Evolutionary conservation across 768 basidiomycete genomes (phyloP).

Genomic region (Saitozyma podzolica): DNA sequence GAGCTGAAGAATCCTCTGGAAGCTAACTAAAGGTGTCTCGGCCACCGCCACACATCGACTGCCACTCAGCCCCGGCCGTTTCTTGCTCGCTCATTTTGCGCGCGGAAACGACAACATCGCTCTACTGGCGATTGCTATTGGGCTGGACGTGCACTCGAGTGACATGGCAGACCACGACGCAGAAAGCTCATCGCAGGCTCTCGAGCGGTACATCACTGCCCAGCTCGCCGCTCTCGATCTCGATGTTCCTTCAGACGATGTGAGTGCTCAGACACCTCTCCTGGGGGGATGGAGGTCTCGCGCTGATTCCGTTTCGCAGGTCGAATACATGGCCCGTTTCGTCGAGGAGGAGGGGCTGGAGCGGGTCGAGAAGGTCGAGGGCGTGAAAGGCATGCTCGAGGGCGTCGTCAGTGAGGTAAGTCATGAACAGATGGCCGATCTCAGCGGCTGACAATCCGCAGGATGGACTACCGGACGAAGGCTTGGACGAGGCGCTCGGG

Average conservation of each 20-base stretch:
- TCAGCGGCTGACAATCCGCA: slow-evolving; percentile 1
- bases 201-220: slow-evolving; percentile 39
- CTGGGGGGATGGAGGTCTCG: not conserved
- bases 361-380: slow-evolving; percentile 48
- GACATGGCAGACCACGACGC: slow-evolving; percentile 10
- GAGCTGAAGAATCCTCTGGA: not conserved
- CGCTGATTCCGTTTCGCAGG: slow-evolving; percentile 14
- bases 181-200: slow-evolving; percentile 37
- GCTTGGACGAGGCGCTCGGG: slow-evolving; percentile 28
- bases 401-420: slow-evolving; percentile 38
- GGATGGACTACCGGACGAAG: slow-evolving; percentile 27
- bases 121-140: not conserved
- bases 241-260: slow-evolving; percentile 42
- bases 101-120: no score
- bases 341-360: slow-evolving; percentile 52
- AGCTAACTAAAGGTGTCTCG: no score
- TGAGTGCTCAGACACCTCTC: slow-evolving; percentile 14
- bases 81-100: no score
- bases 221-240: slow-evolving; percentile 32
- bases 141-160: not conserved
- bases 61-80: no score
- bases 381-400: slow-evolving; percentile 49
- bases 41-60: no score
- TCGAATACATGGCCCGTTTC: slow-evolving; percentile 50
- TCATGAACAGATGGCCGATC: not conserved